phyloP scores from a whole-genome alignment of 805 yeast genomes.

The Blastobotrys robertii region DNA sequence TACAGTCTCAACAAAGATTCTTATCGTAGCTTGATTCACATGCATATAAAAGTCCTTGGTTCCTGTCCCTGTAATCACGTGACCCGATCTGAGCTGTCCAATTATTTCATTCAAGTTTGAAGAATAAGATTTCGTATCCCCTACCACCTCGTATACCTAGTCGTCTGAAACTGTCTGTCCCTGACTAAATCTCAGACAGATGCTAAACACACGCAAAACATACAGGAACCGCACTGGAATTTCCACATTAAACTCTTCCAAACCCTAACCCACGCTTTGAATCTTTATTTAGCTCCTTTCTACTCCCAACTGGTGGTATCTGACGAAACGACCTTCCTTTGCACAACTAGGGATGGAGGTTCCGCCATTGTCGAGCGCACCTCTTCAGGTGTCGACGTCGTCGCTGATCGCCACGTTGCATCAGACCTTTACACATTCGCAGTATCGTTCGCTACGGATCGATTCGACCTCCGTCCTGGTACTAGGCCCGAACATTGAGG shows the following conservation, averaged over 20 bases:
- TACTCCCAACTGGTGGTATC: no score
- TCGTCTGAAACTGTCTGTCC: no score
- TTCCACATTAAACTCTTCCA: not conserved
- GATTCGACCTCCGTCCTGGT: constrained; percentile 26
- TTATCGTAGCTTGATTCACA: no score
- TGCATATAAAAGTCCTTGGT: not conserved
- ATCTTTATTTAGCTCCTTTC: no score
- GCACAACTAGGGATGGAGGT: constrained; percentile 18
- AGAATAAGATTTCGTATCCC: no score
- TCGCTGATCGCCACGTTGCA: constrained; percentile 27
- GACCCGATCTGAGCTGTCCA: not conserved
- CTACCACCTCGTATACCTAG: no score
- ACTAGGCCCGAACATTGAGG: constrained; percentile 26
- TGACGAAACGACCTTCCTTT: constrained; percentile 1
- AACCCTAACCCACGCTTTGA: not conserved
- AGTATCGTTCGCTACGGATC: constrained; percentile 18
- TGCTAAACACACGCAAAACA: not conserved
- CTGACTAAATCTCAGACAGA: not conserved
- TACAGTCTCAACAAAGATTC: no score
- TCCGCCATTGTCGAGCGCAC: constrained; percentile 24
- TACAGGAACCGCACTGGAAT: not conserved
- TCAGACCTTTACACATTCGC: constrained; percentile 21
- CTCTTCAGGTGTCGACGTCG: constrained; percentile 24
- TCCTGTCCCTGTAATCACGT: not conserved
- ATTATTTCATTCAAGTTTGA: no score